A percentile compares a stretch with the other conserved stretches of the same genome.
Conservation (phyloP, 2,329 filamentous ascomycete species). For the Aspergillus sp. region DNA sequence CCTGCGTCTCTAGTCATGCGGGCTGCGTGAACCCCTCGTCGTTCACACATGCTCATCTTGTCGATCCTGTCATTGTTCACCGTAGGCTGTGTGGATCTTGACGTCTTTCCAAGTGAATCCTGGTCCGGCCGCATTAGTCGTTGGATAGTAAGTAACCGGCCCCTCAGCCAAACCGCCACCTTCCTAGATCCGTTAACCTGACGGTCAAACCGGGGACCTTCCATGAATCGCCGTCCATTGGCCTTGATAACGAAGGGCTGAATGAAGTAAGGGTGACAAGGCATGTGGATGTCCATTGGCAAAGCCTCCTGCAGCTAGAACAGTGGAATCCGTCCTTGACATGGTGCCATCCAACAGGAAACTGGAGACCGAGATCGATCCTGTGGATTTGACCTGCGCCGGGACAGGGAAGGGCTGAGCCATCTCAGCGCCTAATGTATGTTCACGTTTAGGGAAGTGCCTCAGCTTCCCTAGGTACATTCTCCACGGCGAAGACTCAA, state of each 20-base stretch:
- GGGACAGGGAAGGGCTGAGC: conserved; percentile 3
- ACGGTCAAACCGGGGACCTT: background rate
- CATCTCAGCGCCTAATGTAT: conserved; percentile 9
- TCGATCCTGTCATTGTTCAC: no score
- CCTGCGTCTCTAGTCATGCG: background rate
- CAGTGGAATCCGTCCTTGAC: conserved; percentile 5
- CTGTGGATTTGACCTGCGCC: conserved; percentile 6
- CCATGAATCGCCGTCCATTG: conserved; percentile 6
- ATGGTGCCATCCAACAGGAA: conserved; percentile 3
- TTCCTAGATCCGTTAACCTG: background rate
- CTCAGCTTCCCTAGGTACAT: background rate
- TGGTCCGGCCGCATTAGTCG: background rate
- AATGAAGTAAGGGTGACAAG: conserved; percentile 7
- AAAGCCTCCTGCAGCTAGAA: conserved; percentile 6
- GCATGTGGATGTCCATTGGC: conserved; percentile 11
- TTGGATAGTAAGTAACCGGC: background rate
- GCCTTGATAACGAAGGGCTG: conserved; percentile 9
- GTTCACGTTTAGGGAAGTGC: conserved; percentile 10
- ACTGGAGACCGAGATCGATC: conserved; percentile 4
- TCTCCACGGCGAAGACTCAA: background rate
- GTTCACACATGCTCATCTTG: no score
- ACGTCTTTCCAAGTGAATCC: no score
- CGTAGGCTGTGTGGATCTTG: no score
- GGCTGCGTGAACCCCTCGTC: no score
- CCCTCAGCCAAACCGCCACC: no score